Base-by-base conservation (phyloP, 2,329 filamentous ascomycete genomes). In the Alternaria metachromatica region DNA sequence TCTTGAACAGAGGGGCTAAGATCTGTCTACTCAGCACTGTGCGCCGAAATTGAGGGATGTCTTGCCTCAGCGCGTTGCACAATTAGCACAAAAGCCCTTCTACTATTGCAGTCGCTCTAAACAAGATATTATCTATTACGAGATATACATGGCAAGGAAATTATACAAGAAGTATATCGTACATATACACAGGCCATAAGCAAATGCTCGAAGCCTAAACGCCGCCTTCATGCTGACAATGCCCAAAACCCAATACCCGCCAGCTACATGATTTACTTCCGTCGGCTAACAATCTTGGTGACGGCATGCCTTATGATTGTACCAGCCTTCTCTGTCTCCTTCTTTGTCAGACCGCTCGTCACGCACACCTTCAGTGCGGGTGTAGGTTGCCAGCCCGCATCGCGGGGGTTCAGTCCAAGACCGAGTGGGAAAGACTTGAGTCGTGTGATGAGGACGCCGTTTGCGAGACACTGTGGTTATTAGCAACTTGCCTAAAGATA, bases 241-340 rank as follows among this genome's bases (percentile, higher is more conserved):
- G 18, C 11, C 28, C 41, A 41, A 41, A 10, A 18, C n/a, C 37
- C 37, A 18, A 43, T 37, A 11, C 28, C 43, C 25, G n/a, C 21
- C 48, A 20, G 6, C 15, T 12, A 7, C 23, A 15, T n/a, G 4
- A 15, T 20, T n/a, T 73, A 80, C 72, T 77, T 86, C 76, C 81
- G 82, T 73, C 82, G 82, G 72, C 85, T 87, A 86, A 99, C 89
- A 65, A 98, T 89, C 83, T 97, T 97, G 55, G 94, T 97, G 70
- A 98, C 92, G 13, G 96, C 95, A 82, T 97, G 94, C 64, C 95
- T 87, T 70, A 99, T 94, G 10, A 88, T 90, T 8, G 90, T 89
- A 13, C 94, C 96, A 0, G 96, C 93, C 84, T 96, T 97, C 83
- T 99, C 96, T 58, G 94, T 92, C 80, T 99, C 96, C 83, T 97